Percentiles rank a stretch among this genome's conserved stretches.
Conservation (phyloP, 345 rosid genomes). For the Dimocarpus longan region DNA sequence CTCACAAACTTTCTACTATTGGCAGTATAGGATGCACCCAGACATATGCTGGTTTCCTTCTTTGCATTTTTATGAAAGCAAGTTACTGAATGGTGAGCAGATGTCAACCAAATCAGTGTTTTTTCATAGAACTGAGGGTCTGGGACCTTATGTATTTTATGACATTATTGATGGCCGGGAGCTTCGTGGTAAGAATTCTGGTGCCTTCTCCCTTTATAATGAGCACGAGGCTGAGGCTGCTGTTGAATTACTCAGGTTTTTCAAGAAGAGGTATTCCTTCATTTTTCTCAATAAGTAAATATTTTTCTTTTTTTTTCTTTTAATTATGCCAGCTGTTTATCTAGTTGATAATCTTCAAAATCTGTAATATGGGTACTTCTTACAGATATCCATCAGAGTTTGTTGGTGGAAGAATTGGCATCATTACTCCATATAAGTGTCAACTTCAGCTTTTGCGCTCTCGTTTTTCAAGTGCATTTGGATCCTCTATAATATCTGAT, state of each 20-base stretch:
- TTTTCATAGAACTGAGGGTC: conserved; percentile 70
- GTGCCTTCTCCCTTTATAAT: conserved; percentile 74
- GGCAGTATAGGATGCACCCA: conserved; percentile 99
- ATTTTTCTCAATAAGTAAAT: neutral
- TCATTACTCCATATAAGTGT: conserved; percentile 86
- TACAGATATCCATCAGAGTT: conserved; percentile 80
- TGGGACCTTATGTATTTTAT: conserved; percentile 85
- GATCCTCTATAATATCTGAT: conserved; percentile 66
- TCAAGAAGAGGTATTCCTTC: conserved; percentile 60
- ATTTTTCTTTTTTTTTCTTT: neutral
- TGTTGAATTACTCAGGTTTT: conserved; percentile 68
- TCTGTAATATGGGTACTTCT: conserved; percentile 13
- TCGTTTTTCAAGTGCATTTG: conserved; percentile 70
- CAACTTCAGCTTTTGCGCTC: conserved; percentile 83
- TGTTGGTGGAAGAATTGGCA: conserved; percentile 76
- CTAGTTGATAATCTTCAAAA: neutral
- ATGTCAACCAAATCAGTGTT: conserved; percentile 64
- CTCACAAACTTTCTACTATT: conserved; percentile 31
- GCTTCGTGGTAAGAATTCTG: conserved; percentile 72
- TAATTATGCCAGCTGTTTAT: neutral
- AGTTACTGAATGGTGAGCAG: conserved; percentile 75
- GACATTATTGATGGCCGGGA: conserved; percentile 84
- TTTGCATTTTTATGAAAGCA: conserved; percentile 80
- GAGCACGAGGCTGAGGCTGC: conserved; percentile 92
- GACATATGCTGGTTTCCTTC: conserved; percentile 92